phyloP scores from a whole-genome alignment of 2,329 filamentous ascomycete species.

The Niveomyces coronatus region DNA sequence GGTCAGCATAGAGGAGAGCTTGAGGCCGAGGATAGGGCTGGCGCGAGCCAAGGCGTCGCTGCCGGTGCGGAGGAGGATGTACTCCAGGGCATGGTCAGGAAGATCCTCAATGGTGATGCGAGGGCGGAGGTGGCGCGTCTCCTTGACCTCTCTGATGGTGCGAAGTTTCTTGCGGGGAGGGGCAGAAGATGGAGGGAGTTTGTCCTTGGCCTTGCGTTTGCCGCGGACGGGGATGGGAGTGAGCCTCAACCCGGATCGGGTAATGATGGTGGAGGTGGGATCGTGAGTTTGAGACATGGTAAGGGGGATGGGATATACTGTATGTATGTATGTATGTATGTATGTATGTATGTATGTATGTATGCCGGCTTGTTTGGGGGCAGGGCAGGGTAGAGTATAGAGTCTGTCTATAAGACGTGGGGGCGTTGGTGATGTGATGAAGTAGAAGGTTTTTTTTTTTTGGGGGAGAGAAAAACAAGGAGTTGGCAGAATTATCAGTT shows the following conservation, averaged over 20 bases:
- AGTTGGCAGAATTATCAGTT: no score
- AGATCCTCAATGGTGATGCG: slow-evolving; percentile 25
- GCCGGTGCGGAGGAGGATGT: slow-evolving; percentile 38
- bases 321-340: no score
- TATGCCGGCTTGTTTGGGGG: no score
- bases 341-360: no score
- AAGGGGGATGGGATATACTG: no score
- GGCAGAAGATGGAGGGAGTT: no score
- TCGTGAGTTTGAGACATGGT: no score
- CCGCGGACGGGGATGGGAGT: slow-evolving; percentile 39
- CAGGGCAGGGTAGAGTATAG: slow-evolving; percentile 14
- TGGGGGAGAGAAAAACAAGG: no score
- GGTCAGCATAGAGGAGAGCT: slow-evolving; percentile 33
- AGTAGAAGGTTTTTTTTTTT: neutral
- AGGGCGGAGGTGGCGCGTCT: slow-evolving; percentile 17
- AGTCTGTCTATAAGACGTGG: neutral
- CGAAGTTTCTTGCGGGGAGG: slow-evolving; percentile 5
- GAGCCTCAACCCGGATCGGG: no score
- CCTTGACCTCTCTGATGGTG: slow-evolving; percentile 18
- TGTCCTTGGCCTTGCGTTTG: slow-evolving; percentile 32
- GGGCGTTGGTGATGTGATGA: neutral
- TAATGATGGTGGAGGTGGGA: no score
- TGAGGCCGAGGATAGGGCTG: slow-evolving; percentile 32
- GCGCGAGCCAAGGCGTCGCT: slow-evolving; percentile 38
- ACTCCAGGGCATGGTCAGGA: slow-evolving; percentile 43